Base-by-base conservation (phyloP, 2,329 filamentous ascomycete genomes). In the Colletotrichum sp. region DNA sequence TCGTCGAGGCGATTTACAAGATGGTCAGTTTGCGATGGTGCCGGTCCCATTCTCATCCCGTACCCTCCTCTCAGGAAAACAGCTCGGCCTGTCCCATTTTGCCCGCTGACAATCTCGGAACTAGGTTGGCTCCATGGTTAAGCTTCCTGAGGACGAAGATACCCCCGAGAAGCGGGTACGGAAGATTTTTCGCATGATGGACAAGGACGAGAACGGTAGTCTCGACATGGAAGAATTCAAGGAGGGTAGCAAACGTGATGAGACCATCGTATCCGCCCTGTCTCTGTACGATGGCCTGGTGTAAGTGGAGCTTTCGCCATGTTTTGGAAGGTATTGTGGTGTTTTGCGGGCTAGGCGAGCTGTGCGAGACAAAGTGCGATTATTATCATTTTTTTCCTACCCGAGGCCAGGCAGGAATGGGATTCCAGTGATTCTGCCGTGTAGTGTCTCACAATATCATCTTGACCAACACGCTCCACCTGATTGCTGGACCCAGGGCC, bases 121-220 rank as follows among this genome's bases (percentile, higher is more conserved):
- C 34, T 80, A 98, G 96, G 96, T 98, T 82, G 97, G 97, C 79
- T 98, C 96, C 68, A 99, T 99, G 97, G 97, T 99, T 81, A 99
- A 99, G 87, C 91, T 99, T 60, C 97, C 97, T 68, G 96, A 98
- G 86, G 97, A 99, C 87, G 97, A 99, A 89, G 96, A 99, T 87
- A 99, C 97, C 73, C 97, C 97, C 22, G 96, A 99, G 90, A 99
- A 99, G 90, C 94, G 97, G 79, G 97, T 99, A 78, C 93, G 91
- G 86, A 99, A 99, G 90, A 99, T 99, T 85, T 99, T 99, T 90
- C 91, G 94, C 82, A 99, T 99, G 97, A 99, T 99, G 97, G 97
- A 99, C 90, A 99, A 99, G 91, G 97, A 99, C 85, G 96, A 99
- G 88, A 99, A 99, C 84, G 97, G 96, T 81, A 98, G 95, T 83